Percentiles rank a stretch among this genome's conserved stretches.
These are phyloP conservation scores for Leccinum longicurvipes DNA, from an alignment of 768 basidiomycete species.

Conservation along the genomic window DNA sequence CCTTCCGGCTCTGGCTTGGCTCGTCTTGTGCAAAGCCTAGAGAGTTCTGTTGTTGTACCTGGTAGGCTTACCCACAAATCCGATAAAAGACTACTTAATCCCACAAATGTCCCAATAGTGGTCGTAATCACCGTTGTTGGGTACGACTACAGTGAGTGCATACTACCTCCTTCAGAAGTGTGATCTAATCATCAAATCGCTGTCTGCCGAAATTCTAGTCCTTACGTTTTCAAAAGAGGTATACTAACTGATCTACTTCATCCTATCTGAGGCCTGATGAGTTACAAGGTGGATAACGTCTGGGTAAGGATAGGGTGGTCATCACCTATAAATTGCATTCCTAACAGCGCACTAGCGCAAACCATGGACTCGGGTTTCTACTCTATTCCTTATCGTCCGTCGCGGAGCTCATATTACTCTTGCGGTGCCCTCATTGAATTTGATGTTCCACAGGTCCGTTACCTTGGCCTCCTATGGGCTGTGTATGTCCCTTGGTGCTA, in stretches of 20 bases:
- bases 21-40: not conserved
- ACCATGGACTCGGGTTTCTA: not conserved
- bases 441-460: not conserved
- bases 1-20: not conserved
- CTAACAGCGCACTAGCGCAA: not conserved
- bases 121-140: conserved; percentile 1
- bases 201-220: not conserved
- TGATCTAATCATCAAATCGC: not conserved
- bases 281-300: conserved; percentile 1
- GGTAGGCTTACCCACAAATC: not conserved
- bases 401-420: not conserved
- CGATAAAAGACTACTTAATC: not conserved
- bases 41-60: not conserved
- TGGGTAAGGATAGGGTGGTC: not conserved
- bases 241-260: not conserved
- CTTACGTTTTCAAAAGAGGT: conserved; percentile 14
- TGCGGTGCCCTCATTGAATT: not conserved
- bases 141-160: conserved; percentile 15
- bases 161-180: not conserved
- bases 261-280: not conserved
- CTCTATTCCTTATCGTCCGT: not conserved
- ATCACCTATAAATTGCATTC: not conserved
- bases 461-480: not conserved
- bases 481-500: not conserved
- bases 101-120: not conserved